Conservation (phyloP, 345 rosid species). For the Heritiera littoralis region DNA sequence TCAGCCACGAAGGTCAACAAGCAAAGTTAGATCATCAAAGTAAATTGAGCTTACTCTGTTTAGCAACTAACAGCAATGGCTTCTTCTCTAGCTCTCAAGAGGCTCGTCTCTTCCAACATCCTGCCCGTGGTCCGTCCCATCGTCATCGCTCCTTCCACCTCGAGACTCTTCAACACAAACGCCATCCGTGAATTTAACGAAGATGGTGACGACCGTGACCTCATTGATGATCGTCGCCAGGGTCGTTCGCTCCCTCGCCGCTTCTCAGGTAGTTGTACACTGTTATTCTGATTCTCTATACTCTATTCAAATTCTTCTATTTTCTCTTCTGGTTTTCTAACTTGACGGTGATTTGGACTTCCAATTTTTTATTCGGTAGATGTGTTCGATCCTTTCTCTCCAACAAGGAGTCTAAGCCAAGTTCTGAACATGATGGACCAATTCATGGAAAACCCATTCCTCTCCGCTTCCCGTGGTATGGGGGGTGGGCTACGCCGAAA, state of each 20-base stretch:
- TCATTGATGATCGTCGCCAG: constrained; percentile 27
- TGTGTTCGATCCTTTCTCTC: constrained; percentile 57
- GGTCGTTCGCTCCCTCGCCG: constrained; percentile 39
- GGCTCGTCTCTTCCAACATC: constrained; percentile 1
- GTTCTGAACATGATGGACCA: constrained; percentile 68
- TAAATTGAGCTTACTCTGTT: neutral
- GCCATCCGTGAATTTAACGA: constrained; percentile 34
- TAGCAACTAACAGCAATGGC: neutral
- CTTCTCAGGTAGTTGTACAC: constrained; percentile 43
- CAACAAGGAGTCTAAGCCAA: constrained; percentile 64
- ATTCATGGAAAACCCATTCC: constrained; percentile 51
- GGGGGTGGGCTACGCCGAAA: constrained; percentile 41
- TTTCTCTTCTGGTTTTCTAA: neutral
- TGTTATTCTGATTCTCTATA: neutral
- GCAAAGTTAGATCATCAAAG: neutral
- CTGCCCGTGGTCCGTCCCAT: constrained; percentile 19
- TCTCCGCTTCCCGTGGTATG: constrained; percentile 40
- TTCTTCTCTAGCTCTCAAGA: constrained; percentile 1
- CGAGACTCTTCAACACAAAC: constrained; percentile 48
- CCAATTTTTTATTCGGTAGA: constrained; percentile 23
- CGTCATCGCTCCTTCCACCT: constrained; percentile 14
- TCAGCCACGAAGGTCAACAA: neutral
- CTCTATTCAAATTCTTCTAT: neutral
- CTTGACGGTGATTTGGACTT: neutral
- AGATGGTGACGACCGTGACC: constrained; percentile 16